Evolutionary conservation across 2,329 filamentous ascomycete species (phyloP).

Genomic region (Penicillium sp.): DNA sequence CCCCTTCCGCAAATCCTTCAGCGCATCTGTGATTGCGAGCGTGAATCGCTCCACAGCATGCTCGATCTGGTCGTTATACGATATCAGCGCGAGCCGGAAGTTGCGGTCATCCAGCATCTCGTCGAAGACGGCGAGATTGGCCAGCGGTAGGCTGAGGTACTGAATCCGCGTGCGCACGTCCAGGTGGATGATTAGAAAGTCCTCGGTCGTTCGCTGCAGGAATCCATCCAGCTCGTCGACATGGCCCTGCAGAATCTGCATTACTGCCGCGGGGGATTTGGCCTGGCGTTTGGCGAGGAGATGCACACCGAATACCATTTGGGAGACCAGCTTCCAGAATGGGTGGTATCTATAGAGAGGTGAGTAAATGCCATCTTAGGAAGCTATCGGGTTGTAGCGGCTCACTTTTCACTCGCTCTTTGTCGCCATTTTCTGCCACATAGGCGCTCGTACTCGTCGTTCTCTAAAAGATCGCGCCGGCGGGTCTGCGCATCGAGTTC

Average conservation of each 20-base stretch:
- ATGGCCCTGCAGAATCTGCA: slow-evolving; percentile 84
- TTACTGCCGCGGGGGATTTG: slow-evolving; percentile 84
- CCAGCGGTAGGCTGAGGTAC: slow-evolving; percentile 78
- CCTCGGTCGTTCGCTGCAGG: slow-evolving; percentile 80
- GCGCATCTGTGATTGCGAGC: slow-evolving; percentile 70
- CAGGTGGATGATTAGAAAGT: slow-evolving; percentile 73
- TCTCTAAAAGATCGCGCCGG: slow-evolving; percentile 68
- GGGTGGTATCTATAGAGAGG: slow-evolving; percentile 67
- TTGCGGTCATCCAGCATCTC: slow-evolving; percentile 81
- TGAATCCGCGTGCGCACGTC: slow-evolving; percentile 81
- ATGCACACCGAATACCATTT: slow-evolving; percentile 93
- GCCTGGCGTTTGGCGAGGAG: slow-evolving; percentile 81
- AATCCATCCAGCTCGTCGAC: slow-evolving; percentile 95
- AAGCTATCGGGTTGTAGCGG: neutral
- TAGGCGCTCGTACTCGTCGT: slow-evolving; percentile 67
- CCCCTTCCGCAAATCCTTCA: slow-evolving; percentile 78
- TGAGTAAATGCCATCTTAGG: neutral
- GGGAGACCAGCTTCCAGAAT: slow-evolving; percentile 83
- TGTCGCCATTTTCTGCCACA: slow-evolving; percentile 76
- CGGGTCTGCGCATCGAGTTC: slow-evolving; percentile 49
- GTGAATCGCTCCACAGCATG: slow-evolving; percentile 82
- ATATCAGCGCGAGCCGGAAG: slow-evolving; percentile 79
- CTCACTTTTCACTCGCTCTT: slow-evolving; percentile 62
- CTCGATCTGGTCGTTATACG: slow-evolving; percentile 88
- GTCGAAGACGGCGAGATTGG: slow-evolving; percentile 80